These are phyloP conservation scores for Rubia peregrina DNA, from an alignment of 305 asterid genomes.

Conservation along the genomic window DNA sequence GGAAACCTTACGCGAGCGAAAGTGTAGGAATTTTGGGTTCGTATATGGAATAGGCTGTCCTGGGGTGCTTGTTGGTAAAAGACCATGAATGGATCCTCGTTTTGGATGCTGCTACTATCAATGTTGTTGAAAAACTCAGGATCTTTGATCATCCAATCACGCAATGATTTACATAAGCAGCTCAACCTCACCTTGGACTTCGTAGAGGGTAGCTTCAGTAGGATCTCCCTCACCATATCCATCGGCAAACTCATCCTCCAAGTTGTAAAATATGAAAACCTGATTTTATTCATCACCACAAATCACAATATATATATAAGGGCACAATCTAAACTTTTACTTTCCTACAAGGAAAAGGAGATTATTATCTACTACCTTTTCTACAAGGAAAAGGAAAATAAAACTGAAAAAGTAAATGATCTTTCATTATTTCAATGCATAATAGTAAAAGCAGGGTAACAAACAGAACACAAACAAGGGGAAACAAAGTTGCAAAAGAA, in stretches of 20 bases:
- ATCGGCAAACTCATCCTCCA: background rate
- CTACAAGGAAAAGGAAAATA: too few species aligned
- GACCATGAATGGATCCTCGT: background rate
- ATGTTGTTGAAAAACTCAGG: background rate
- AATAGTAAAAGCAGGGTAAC: too few species aligned
- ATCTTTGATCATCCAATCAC: background rate
- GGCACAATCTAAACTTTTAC: too few species aligned
- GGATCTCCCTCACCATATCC: background rate
- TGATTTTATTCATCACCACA: too few species aligned
- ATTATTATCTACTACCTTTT: too few species aligned
- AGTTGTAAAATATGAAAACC: too few species aligned
- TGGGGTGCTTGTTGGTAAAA: background rate
- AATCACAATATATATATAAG: too few species aligned
- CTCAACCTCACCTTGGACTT: background rate
- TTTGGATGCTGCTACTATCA: background rate
- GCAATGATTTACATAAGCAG: background rate
- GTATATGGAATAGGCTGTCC: background rate
- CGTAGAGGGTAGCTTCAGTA: background rate
- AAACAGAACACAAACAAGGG: too few species aligned
- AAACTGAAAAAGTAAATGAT: too few species aligned
- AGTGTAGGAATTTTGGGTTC: background rate
- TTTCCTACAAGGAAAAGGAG: too few species aligned
- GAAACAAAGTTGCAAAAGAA: too few species aligned
- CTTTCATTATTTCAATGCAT: too few species aligned
- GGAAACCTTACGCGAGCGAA: background rate